Evolutionary conservation across 2,329 filamentous ascomycete species (phyloP).

Genomic region (Trichoderma lentiforme): DNA sequence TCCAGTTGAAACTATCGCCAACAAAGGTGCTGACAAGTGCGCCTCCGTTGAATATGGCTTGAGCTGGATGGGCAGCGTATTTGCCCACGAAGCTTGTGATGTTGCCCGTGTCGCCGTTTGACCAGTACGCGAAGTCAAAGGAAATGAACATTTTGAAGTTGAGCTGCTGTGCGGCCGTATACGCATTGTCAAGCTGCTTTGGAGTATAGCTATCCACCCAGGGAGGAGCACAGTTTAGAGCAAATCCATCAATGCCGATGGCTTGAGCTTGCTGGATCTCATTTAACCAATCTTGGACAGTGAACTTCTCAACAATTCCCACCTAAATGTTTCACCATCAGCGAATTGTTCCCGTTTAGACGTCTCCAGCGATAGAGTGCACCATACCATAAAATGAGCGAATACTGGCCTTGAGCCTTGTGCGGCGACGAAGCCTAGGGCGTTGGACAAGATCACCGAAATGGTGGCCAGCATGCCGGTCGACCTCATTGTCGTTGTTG

Average conservation of each 20-base stretch:
- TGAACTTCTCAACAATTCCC: slow-evolving; percentile 24
- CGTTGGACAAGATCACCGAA: neutral
- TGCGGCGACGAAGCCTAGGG: neutral
- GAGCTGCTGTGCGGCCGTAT: slow-evolving; percentile 21
- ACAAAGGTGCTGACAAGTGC: slow-evolving; percentile 26
- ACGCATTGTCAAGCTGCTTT: slow-evolving; percentile 24
- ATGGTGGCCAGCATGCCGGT: neutral
- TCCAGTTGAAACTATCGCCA: slow-evolving; percentile 25
- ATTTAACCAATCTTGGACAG: slow-evolving; percentile 22
- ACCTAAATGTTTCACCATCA: slow-evolving; percentile 9
- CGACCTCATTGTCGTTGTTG: neutral
- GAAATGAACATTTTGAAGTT: slow-evolving; percentile 26
- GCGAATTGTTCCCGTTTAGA: neutral
- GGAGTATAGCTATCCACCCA: slow-evolving; percentile 24
- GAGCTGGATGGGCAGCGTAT: slow-evolving; percentile 21
- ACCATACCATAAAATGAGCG: slow-evolving; percentile 20
- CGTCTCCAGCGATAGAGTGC: neutral
- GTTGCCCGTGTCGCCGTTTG: slow-evolving; percentile 21
- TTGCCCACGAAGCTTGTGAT: slow-evolving; percentile 22
- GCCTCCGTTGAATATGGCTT: slow-evolving; percentile 23
- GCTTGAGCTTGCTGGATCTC: slow-evolving; percentile 24
- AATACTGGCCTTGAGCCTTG: slow-evolving; percentile 12
- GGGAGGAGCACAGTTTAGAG: slow-evolving; percentile 24
- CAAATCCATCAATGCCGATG: slow-evolving; percentile 26
- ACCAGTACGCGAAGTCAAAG: slow-evolving; percentile 26